These are phyloP conservation scores for Artemisia annua DNA, from an alignment of 129 eudicot genomes.

Conservation along the genomic window DNA sequence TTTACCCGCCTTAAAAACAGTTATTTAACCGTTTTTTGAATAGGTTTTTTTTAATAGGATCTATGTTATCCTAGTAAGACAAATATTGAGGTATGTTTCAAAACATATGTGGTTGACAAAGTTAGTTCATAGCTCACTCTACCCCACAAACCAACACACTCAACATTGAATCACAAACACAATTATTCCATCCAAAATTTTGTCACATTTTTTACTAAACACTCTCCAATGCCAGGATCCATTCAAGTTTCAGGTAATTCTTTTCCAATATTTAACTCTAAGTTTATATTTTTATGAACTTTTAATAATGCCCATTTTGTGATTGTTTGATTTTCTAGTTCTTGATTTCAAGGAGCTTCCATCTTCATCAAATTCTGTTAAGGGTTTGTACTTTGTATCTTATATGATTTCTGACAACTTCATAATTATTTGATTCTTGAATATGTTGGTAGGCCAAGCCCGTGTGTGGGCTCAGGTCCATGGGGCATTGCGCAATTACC, in stretches of 20 bases:
- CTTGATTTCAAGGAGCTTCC: conserved; percentile 67
- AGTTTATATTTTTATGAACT: neutral
- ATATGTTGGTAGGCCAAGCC: no score
- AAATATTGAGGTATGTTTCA: conserved; percentile 29
- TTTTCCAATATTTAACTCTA: neutral
- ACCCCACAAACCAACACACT: conserved; percentile 36
- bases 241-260: conserved; percentile 79
- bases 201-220: conserved; percentile 16
- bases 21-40: neutral
- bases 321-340: conserved; percentile 42
- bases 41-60: conserved; percentile 1
- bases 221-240: conserved; percentile 86
- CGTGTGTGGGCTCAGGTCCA: no score
- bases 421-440: no score
- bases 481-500: no score
- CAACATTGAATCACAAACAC: conserved; percentile 43
- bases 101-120: conserved; percentile 37
- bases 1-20: neutral
- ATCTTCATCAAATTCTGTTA: conserved; percentile 50
- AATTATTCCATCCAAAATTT: conserved; percentile 38
- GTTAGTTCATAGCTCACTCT: conserved; percentile 19
- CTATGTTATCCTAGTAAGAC: conserved; percentile 34
- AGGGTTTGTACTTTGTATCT: conserved; percentile 37
- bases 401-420: no score
- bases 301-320: neutral